A percentile compares a stretch with the other conserved stretches of the same genome.
These are phyloP conservation scores for Dryadomyces quercivorus DNA, from an alignment of 2,329 filamentous ascomycete genomes.

Conservation along the genomic window DNA sequence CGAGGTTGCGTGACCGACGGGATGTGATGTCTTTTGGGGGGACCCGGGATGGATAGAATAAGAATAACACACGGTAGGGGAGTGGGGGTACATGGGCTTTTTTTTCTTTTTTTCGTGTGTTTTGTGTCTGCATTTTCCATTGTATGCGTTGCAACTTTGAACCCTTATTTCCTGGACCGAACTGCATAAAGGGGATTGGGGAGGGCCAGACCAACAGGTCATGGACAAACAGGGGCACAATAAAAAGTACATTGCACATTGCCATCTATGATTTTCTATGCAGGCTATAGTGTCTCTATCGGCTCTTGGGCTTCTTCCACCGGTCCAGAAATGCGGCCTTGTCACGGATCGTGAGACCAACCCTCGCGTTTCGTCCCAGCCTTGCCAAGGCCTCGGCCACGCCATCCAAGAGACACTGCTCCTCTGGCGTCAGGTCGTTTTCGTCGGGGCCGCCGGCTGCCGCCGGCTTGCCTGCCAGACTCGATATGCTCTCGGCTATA, in stretches of 20 bases:
- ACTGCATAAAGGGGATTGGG: neutral
- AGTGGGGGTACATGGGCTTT: neutral
- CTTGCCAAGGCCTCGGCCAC: conserved; percentile 80
- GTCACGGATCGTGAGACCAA: conserved; percentile 70
- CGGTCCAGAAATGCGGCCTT: conserved; percentile 72
- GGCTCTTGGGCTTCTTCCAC: conserved; percentile 30
- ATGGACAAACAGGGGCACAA: neutral
- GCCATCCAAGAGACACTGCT: conserved; percentile 61
- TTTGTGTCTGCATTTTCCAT: neutral
- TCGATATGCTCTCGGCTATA: conserved; percentile 60
- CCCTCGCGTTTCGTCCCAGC: conserved; percentile 75
- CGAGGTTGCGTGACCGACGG: conserved; percentile 46
- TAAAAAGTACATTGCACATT: neutral
- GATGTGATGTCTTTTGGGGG: neutral
- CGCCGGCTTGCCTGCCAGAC: too few relatives aligned
- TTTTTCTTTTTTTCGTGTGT: conserved; percentile 7
- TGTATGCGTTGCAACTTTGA: neutral
- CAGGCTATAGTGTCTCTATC: too few relatives aligned
- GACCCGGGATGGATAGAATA: neutral
- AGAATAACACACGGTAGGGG: neutral
- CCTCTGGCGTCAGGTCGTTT: conserved; percentile 31
- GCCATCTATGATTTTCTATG: conserved; percentile 12
- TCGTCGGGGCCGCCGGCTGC: neutral
- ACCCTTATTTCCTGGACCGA: too few relatives aligned
- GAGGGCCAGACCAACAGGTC: neutral